Evolutionary conservation across 2,329 filamentous ascomycete genomes (phyloP).

Genomic region (Furcasterigmium furcatum): DNA sequence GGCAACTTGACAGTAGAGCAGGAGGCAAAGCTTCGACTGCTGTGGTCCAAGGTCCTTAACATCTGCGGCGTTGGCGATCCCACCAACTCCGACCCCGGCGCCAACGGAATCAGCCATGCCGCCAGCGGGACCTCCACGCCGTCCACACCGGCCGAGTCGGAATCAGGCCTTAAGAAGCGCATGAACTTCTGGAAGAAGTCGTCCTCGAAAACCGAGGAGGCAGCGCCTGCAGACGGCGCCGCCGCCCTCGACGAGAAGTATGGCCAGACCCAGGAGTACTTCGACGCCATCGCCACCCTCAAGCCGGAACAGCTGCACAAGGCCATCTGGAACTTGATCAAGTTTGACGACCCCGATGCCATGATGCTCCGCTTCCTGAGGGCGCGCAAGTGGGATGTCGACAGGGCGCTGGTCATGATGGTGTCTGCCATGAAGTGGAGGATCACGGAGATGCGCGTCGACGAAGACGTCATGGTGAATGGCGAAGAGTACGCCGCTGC

Average conservation of each 20-base stretch:
- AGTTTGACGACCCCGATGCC: slow-evolving; percentile 90
- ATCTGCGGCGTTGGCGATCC: slow-evolving; percentile 64
- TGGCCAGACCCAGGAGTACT: slow-evolving; percentile 82
- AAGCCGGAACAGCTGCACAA: slow-evolving; percentile 74
- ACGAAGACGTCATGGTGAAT: slow-evolving; percentile 78
- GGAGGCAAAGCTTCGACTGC: slow-evolving; percentile 80
- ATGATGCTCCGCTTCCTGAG: slow-evolving; percentile 78
- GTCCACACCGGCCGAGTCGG: background rate
- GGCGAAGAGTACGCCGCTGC: slow-evolving; percentile 71
- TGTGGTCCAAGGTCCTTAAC: slow-evolving; percentile 76
- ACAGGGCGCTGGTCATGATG: slow-evolving; percentile 91
- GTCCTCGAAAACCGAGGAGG: slow-evolving; percentile 12
- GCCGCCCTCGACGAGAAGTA: slow-evolving; percentile 75
- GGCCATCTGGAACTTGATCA: slow-evolving; percentile 91
- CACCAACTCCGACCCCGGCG: slow-evolving; percentile 3
- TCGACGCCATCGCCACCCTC: slow-evolving; percentile 73
- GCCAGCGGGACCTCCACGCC: background rate
- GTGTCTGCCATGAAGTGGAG: slow-evolving; percentile 95
- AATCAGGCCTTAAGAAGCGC: background rate
- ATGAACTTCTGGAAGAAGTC: background rate
- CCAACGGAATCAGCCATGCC: background rate
- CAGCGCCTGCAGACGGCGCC: slow-evolving; percentile 16
- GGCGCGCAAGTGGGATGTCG: slow-evolving; percentile 93
- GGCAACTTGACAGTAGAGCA: slow-evolving; percentile 88
- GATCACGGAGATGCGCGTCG: slow-evolving; percentile 76